phyloP scores from a whole-genome alignment of 805 yeast species.

The Lipomyces orientalis region DNA sequence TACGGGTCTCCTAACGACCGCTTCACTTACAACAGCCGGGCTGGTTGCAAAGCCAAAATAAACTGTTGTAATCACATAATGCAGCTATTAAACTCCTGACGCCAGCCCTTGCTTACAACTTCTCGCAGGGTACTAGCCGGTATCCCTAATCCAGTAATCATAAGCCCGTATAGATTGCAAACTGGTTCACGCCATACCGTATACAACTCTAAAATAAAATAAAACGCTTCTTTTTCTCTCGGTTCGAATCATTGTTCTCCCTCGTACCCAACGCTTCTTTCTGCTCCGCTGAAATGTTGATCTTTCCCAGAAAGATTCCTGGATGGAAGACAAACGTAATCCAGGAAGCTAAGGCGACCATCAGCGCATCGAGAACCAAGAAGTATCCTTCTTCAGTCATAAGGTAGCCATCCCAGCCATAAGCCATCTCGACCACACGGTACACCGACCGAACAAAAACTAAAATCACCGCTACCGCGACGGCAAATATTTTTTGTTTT shows the following conservation, averaged over 20 bases:
- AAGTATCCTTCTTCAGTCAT: slow-evolving; percentile 62
- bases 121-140: too few species aligned
- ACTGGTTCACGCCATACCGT: too few species aligned
- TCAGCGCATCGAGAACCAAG: slow-evolving; percentile 59
- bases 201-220: neutral
- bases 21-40: too few species aligned
- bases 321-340: slow-evolving; percentile 20
- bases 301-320: slow-evolving; percentile 19
- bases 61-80: too few species aligned
- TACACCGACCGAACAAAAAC: slow-evolving; percentile 71
- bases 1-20: too few species aligned
- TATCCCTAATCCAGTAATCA: too few species aligned
- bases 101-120: too few species aligned
- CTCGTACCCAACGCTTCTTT: neutral
- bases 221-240: neutral
- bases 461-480: slow-evolving; percentile 42
- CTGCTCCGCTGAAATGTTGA: slow-evolving; percentile 15
- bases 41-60: too few species aligned
- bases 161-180: too few species aligned
- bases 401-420: slow-evolving; percentile 67
- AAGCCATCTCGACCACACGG: slow-evolving; percentile 67
- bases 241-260: neutral
- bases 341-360: slow-evolving; percentile 54
- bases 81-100: too few species aligned
- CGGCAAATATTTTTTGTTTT: slow-evolving; percentile 10